Conservation (phyloP, 1,139 yeast genomes). For the Lodderomyces orthopsilosis region DNA sequence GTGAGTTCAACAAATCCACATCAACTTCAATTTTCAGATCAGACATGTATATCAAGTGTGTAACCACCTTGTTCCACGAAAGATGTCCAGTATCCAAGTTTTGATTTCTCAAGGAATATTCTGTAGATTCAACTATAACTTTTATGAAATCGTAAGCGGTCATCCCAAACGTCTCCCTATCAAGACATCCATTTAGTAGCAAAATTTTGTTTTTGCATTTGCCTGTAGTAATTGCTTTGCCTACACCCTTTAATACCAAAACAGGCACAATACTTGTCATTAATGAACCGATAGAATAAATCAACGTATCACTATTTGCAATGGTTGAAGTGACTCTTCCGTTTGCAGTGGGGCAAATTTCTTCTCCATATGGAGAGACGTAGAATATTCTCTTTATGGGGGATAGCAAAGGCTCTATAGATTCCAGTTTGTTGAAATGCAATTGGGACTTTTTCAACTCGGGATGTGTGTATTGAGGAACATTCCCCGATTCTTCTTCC, state of each 20-base stretch:
- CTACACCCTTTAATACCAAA: slow-evolving; percentile 69
- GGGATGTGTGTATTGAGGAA: slow-evolving; percentile 78
- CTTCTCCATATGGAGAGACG: slow-evolving; percentile 86
- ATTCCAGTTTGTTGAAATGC: slow-evolving; percentile 59
- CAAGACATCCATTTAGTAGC: slow-evolving; percentile 67
- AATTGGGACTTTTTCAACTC: slow-evolving; percentile 72
- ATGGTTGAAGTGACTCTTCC: slow-evolving; percentile 57
- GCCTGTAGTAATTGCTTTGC: slow-evolving; percentile 51
- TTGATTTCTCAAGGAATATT: slow-evolving; percentile 29
- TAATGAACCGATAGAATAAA: slow-evolving; percentile 83
- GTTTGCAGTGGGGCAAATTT: slow-evolving; percentile 76
- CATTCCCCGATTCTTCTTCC: slow-evolving; percentile 53
- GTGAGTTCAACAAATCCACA: slow-evolving; percentile 23
- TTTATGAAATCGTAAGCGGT: slow-evolving; percentile 56
- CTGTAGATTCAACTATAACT: slow-evolving; percentile 51
- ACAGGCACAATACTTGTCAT: slow-evolving; percentile 86
- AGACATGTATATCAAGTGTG: slow-evolving; percentile 56
- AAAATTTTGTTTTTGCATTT: slow-evolving; percentile 45
- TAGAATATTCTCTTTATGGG: slow-evolving; percentile 76
- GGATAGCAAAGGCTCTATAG: slow-evolving; percentile 60
- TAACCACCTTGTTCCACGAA: slow-evolving; percentile 44
- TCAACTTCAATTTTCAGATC: slow-evolving; percentile 50
- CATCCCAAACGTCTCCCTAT: slow-evolving; percentile 75
- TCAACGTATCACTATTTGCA: slow-evolving; percentile 50
- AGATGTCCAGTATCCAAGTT: slow-evolving; percentile 7